Conservation (phyloP, 2,329 filamentous ascomycete genomes). For the Pyricularia sp. region DNA sequence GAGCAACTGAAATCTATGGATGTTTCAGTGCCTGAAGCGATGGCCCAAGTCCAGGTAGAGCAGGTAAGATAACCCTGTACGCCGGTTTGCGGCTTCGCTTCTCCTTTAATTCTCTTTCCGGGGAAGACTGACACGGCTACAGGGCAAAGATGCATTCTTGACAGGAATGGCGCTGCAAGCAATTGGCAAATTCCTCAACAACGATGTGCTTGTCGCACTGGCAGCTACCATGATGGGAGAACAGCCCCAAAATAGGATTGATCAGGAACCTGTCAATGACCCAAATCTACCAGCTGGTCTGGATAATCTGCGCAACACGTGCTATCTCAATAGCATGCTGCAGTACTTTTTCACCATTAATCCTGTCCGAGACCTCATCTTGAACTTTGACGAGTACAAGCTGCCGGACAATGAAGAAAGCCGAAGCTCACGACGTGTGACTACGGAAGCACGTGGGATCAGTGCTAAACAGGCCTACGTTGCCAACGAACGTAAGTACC, state of each 20-base stretch:
- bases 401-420: slow-evolving; percentile 53
- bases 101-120: not conserved
- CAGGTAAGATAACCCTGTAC: not conserved
- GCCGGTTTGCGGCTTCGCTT: not conserved
- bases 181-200: not conserved
- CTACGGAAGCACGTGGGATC: slow-evolving; percentile 20
- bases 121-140: not conserved
- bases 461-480: slow-evolving; percentile 16
- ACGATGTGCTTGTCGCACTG: slow-evolving; percentile 1
- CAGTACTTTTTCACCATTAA: slow-evolving; percentile 90
- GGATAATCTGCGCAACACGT: slow-evolving; percentile 92
- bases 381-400: slow-evolving; percentile 59
- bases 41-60: not conserved
- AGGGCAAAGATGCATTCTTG: slow-evolving; percentile 2
- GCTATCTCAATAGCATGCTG: slow-evolving; percentile 90
- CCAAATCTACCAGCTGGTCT: slow-evolving; percentile 67
- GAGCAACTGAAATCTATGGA: slow-evolving; percentile 2
- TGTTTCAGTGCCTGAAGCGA: not conserved
- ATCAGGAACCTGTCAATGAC: slow-evolving; percentile 15
- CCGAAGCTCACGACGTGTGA: slow-evolving; percentile 36
- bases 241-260: not conserved
- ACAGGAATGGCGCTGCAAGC: slow-evolving; percentile 3
- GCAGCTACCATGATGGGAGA: not conserved
- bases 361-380: slow-evolving; percentile 65
- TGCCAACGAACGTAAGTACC: slow-evolving; percentile 57